Evolutionary conservation across 129 eudicot species (phyloP), one percentile per base, ranked within the genome.

Genomic region (Flaveria sonorensis): DNA sequence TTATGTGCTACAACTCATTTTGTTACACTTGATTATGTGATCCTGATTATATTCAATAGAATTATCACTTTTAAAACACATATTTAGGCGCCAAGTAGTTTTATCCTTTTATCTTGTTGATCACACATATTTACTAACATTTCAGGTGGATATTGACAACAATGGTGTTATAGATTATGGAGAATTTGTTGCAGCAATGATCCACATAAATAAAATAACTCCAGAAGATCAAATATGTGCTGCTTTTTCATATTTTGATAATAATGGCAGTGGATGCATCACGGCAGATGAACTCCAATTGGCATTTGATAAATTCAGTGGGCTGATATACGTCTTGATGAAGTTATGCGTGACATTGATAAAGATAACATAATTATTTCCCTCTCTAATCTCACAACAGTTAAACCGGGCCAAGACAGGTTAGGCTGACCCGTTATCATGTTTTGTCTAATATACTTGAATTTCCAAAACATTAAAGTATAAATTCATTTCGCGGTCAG

Each of bases 181-280:
- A 19, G 98, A 93, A 73, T 93, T 93, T 75, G 85, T 93, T 51
- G 92, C 96, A 57, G 96, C 98, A 43, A 93, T 93, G 98, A 85
- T 93, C 21, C 92, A 93, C 83, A 78, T 88, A 79, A 93, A 90
- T 83, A 93, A 93, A 88, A 76, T 85, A 48, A 92, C 85, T 67
- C 91, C 77, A 80, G 96, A 93, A 79, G 98, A 93, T 82, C 98
- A 93, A n/a, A 75, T 90, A 85, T 88, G 46, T 73, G 92, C 98
- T 3, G 98, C 96, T 3, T 93, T 93, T 83, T 88, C 96, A 48
- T 93, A 86, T 56, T 90, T 93, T 66, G 98, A 93, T 74, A 77
- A 90, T 85, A 96, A 93, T 79, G 96, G 96, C 4, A 93, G 98
- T 74, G 96, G 98, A 36, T 88, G 88, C 87, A 93, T 93, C 80